Evolutionary conservation across 2,329 filamentous ascomycete genomes (phyloP), one percentile per base, ranked within the genome.

Genomic region (Fusarium austroafricanum): DNA sequence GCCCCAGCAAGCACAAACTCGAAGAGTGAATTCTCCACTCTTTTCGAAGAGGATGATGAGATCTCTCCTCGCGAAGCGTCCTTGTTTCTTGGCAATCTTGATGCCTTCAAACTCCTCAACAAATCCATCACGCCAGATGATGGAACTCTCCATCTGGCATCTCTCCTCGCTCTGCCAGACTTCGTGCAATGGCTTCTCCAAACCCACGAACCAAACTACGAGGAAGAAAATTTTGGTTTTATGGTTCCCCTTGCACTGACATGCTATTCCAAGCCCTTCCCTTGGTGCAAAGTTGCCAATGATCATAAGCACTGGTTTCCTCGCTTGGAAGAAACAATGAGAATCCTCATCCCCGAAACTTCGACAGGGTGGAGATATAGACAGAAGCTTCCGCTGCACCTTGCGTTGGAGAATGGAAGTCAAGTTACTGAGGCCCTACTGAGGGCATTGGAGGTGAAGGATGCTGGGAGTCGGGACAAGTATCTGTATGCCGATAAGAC

Each of bases 11-110:
- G 51, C 5, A 65, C 50, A n/a, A 50, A 55, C 5, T 6, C 62
- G 21, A 55, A 63, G 26, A 26, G 10, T 6, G 38, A 65, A 10
- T 65, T 65, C 11, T 42, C 55, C 1, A 7, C 38, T 14, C 61
- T 65, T 5, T 65, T 65, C 5, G 61, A 65, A 14, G 62, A 65
- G 1, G 62, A 65, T 1, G 62, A 65, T 3, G 62, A 65, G 4
- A 65, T 65, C 1, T 35, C 44, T 2, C 60, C 54, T 0, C 39
- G 62, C 2, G 62, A 65, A 11, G 62, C 62, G 3, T 58, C 62
- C 1, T 21, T 65, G 2, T 65, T 65, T 10, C 21, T 65, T 0
- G 62, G 62, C 0, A 65, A 65, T n/a, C 35, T 65, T 1, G 43
- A 55, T 6, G 62, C 62, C 2, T 65, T 60, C 18, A 53, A 47